These are phyloP conservation scores for Pleurotus citrinopileatus DNA, from an alignment of 768 basidiomycete genomes.

Conservation along the genomic window DNA sequence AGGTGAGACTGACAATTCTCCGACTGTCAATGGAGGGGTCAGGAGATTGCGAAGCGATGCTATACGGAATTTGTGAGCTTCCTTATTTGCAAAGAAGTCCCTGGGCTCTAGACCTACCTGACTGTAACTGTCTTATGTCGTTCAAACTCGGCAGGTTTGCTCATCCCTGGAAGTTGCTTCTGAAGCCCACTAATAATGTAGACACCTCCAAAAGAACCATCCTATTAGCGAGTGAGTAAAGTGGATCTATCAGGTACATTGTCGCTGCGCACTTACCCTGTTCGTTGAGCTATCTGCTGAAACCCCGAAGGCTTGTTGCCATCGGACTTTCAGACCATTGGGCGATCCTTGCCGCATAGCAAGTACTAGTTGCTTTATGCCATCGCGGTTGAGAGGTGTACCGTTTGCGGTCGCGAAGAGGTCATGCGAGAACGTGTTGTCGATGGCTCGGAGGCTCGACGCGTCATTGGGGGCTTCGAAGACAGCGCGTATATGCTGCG, in stretches of 20 bases:
- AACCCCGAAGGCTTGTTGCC: conserved; percentile 44
- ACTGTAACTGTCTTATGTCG: conserved; percentile 52
- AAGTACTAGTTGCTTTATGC: conserved; percentile 39
- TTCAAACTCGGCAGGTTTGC: conserved; percentile 33
- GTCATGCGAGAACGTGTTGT: conserved; percentile 40
- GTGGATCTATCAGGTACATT: conserved; percentile 2
- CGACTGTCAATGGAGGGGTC: conserved; percentile 39
- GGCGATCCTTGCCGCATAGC: conserved; percentile 37
- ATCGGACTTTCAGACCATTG: conserved; percentile 43
- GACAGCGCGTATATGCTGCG: conserved; percentile 42
- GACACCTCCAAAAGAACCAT: conserved; percentile 46
- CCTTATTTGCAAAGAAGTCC: neutral
- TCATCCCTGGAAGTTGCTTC: conserved; percentile 31
- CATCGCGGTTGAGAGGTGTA: conserved; percentile 30
- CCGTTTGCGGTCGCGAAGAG: conserved; percentile 45
- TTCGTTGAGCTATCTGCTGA: conserved; percentile 36
- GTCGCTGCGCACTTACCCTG: conserved; percentile 32
- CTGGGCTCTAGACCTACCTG: conserved; percentile 30
- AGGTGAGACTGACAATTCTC: conserved; percentile 43
- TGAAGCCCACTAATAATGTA: conserved; percentile 51
- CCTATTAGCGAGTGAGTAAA: conserved; percentile 26
- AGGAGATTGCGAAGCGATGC: conserved; percentile 40
- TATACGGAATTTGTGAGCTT: conserved; percentile 14
- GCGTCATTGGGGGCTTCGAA: conserved; percentile 49
- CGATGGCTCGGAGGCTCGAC: conserved; percentile 38